Base-by-base conservation (phyloP, 2,329 filamentous ascomycete genomes). In the Fusarium tricinctum region DNA sequence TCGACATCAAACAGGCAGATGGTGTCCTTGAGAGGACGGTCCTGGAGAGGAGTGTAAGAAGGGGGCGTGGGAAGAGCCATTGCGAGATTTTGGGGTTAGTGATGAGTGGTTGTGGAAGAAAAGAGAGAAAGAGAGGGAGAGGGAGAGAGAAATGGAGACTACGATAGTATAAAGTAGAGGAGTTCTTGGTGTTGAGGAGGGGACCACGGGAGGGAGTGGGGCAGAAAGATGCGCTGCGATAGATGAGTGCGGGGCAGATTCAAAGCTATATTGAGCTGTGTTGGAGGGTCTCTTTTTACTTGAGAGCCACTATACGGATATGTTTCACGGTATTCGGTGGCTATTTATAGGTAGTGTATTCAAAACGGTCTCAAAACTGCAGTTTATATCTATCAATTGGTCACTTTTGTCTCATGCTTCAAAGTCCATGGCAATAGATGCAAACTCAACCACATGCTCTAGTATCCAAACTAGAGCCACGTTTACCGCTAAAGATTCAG, bases 1-100 rank as follows among this genome's bases (percentile, higher is more conserved):
- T 99, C 96, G 63, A 99, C 96, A 81, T 99, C 96, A 81, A 99
- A 99, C 69, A 99, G 91, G 77, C 89, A 90, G 81, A 99, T 92
- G 70, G 95, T 98, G 86, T 96, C 93, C 84, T 94, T 93, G 80
- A 97, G 83, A 43, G 93, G 92, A 72, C 96, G 93, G 75, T 95
- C 86, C 78, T 91, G 87, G 71, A 98, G 88, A 67, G 93, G 88
- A 58, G 94, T 91, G 81, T 90, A 92, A 40, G 78, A 73, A 69
- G 81, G 78, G 32, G 72, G 72, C 17, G 55, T n/a, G 17, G 35
- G 22, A 22, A 71, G 69, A 68, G 80, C 79, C 84, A 86, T 86
- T 71, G 58, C 77, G 66, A 63, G 58, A 12, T 14, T 10, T 9
- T 58, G 51, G 26, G 45, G 43, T 50, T 33, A 44, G 43, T 17